Percentiles rank a stretch among this genome's conserved stretches.
phyloP scores from a whole-genome alignment of 352 stramenopile genomes.

The Thraustochytrium sp. region DNA sequence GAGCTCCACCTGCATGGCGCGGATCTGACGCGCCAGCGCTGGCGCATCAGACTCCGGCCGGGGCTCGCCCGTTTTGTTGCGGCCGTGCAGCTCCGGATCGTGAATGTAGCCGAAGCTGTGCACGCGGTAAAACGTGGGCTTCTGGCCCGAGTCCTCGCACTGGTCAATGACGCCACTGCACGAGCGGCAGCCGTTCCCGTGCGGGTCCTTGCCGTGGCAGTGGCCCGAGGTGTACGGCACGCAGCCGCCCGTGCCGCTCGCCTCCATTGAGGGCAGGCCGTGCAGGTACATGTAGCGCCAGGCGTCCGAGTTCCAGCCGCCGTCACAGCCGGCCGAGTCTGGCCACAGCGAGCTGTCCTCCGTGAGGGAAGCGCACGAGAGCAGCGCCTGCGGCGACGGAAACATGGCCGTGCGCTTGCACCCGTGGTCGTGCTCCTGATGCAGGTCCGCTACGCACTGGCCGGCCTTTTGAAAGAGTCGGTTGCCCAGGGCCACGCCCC shows the following conservation, averaged over 20 bases:
- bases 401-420: slow-evolving; percentile 37
- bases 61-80: not conserved
- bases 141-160: slow-evolving; percentile 34
- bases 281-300: slow-evolving; percentile 40
- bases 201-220: slow-evolving; percentile 30
- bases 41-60: not conserved
- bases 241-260: not conserved
- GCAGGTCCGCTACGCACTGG: not conserved
- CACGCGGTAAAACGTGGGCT: not conserved
- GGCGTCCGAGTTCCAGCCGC: slow-evolving; percentile 18
- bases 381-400: not conserved
- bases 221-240: slow-evolving; percentile 37
- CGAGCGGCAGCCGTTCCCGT: not conserved
- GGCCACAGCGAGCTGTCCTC: slow-evolving; percentile 22
- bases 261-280: slow-evolving; percentile 2
- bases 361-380: not conserved
- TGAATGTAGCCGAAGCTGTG: slow-evolving; percentile 25
- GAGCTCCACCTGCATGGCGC: slow-evolving; percentile 40
- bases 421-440: slow-evolving; percentile 24
- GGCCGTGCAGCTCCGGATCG: not conserved
- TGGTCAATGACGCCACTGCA: slow-evolving; percentile 16
- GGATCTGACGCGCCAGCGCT: not conserved
- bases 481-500: slow-evolving; percentile 4
- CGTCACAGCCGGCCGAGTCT: slow-evolving; percentile 36
- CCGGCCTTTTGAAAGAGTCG: slow-evolving; percentile 32